Evolutionary conservation across 305 asterid species (phyloP).

Genomic region (Fraxinus latifolia): DNA sequence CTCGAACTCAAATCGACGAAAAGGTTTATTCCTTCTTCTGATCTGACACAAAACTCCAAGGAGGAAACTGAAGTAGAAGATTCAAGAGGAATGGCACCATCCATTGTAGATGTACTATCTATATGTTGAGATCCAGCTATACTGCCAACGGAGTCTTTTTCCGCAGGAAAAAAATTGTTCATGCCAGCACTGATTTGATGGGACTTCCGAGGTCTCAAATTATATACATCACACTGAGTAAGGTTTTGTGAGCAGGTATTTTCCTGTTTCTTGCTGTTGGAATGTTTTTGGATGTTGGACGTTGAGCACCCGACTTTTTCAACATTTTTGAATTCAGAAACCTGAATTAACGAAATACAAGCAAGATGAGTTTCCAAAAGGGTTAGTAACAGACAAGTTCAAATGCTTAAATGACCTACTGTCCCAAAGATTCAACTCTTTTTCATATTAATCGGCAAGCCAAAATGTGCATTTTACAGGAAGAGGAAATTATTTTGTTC

Average conservation of each 20-base stretch:
- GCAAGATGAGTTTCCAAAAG: neutral
- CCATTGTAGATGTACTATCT: neutral
- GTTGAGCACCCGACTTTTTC: neutral
- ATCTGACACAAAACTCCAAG: slow-evolving; percentile 32
- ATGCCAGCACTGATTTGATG: neutral
- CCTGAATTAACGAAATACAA: neutral
- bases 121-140: neutral
- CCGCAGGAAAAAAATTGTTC: neutral
- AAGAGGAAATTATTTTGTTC: neutral
- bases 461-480: neutral
- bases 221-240: neutral
- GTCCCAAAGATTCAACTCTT: neutral
- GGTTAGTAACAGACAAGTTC: neutral
- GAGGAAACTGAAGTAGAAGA: slow-evolving; percentile 21
- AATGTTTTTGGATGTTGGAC: neutral
- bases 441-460: neutral
- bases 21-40: slow-evolving; percentile 36
- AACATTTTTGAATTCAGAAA: neutral
- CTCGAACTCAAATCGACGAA: slow-evolving; percentile 33
- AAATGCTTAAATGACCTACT: neutral
- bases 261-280: neutral
- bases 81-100: neutral
- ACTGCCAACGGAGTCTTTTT: neutral
- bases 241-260: neutral
- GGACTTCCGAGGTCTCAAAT: neutral